Evolutionary conservation across 352 stramenopile genomes (phyloP).

Genomic region (Phytophthora pluvialis): DNA sequence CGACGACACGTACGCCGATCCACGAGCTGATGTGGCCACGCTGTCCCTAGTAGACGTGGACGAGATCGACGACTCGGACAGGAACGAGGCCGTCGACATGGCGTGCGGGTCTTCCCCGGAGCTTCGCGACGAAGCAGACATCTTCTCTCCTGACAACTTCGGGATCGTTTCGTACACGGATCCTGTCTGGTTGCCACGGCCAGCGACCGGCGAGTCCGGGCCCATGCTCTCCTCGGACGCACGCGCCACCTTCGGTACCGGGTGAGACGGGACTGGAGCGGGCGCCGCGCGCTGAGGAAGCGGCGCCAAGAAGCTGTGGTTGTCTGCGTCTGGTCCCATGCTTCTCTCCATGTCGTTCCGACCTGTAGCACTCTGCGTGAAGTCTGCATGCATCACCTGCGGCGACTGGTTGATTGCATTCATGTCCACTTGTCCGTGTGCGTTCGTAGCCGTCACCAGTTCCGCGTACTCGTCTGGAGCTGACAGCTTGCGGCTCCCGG

Average conservation of each 20-base stretch:
- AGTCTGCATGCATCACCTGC: constrained; percentile 17
- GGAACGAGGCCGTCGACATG: constrained; percentile 34
- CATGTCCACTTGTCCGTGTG: constrained; percentile 29
- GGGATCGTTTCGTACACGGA: constrained; percentile 43
- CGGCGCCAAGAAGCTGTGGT: constrained; percentile 31
- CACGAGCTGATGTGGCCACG: constrained; percentile 10
- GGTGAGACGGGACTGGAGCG: background rate
- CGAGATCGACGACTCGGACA: constrained; percentile 34
- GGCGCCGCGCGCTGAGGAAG: constrained; percentile 4
- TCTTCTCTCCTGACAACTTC: constrained; percentile 35
- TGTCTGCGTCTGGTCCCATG: constrained; percentile 37
- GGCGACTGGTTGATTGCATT: constrained; percentile 3
- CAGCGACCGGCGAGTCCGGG: constrained; percentile 31
- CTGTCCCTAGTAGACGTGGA: constrained; percentile 36
- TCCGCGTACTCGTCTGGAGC: constrained; percentile 47
- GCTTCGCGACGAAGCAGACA: constrained; percentile 19
- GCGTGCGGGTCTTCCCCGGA: constrained; percentile 23
- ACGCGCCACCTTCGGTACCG: background rate
- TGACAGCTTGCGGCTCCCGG: constrained; percentile 37
- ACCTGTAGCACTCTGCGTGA: constrained; percentile 28
- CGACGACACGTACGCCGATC: constrained; percentile 30
- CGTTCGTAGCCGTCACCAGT: constrained; percentile 39
- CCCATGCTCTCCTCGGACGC: constrained; percentile 39
- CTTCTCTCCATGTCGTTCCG: constrained; percentile 31
- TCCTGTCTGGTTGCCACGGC: constrained; percentile 33